Evolutionary conservation across 257 asterid species (phyloP).

Genomic region (Solanum gracilifrons): DNA sequence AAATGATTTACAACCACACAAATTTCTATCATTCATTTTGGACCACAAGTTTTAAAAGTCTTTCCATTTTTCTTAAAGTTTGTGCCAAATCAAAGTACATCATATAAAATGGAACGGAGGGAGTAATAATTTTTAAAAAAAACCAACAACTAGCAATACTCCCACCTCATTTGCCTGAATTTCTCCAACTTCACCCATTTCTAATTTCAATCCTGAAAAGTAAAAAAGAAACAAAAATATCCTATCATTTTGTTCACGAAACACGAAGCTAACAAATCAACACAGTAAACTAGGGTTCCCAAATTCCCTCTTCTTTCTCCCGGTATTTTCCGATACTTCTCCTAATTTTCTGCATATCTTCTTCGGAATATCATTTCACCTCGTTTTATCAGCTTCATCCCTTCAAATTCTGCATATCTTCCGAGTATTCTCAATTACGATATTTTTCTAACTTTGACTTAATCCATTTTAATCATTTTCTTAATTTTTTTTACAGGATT

Average conservation of each 20-base stretch:
- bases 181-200: background rate
- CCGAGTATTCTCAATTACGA: background rate
- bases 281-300: background rate
- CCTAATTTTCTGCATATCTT: background rate
- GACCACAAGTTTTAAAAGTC: too few relatives aligned
- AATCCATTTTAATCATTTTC: background rate
- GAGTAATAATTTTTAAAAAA: too few relatives aligned
- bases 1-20: too few relatives aligned
- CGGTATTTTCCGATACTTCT: background rate
- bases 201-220: background rate
- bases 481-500: background rate
- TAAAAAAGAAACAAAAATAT: background rate
- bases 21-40: too few relatives aligned
- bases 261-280: background rate
- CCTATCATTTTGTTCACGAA: background rate
- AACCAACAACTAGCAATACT: background rate
- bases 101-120: too few relatives aligned
- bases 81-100: too few relatives aligned
- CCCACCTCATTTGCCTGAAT: background rate
- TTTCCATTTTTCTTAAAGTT: too few relatives aligned
- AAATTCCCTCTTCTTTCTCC: conserved; percentile 1
- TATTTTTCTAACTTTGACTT: background rate
- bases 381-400: background rate
- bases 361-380: background rate
- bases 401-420: background rate